phyloP scores from a whole-genome alignment of 2,329 filamentous ascomycete species.

The Fusarium newnesense region DNA sequence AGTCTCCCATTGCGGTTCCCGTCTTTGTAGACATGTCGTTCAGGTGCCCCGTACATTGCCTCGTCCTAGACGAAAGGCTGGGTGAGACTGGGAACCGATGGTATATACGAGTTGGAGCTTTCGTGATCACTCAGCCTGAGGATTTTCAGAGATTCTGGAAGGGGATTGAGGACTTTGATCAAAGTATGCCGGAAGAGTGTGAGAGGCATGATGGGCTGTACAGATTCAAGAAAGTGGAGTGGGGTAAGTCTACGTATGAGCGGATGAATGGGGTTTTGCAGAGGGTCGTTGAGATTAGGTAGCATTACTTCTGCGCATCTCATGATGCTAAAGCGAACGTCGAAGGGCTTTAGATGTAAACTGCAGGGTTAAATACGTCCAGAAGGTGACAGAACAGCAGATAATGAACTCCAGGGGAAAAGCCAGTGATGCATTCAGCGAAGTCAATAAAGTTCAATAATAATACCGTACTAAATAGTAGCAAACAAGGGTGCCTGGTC shows the following conservation, averaged over 20 bases:
- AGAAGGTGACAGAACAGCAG: neutral
- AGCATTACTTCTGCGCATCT: neutral
- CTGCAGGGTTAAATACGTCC: neutral
- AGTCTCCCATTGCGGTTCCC: conserved; percentile 1
- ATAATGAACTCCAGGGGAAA: neutral
- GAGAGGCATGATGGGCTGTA: neutral
- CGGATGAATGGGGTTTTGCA: conserved; percentile 1
- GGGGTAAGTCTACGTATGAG: neutral
- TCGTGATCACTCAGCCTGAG: neutral
- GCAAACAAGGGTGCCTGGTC: neutral
- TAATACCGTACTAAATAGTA: neutral
- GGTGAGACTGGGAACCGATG: neutral
- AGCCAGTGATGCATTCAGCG: too few relatives aligned
- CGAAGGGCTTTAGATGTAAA: too few relatives aligned
- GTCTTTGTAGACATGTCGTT: conserved; percentile 1
- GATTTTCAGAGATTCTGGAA: conserved; percentile 2
- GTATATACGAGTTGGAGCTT: neutral
- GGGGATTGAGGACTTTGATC: neutral
- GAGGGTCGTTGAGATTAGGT: neutral
- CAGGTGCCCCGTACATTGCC: neutral
- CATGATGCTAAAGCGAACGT: too few relatives aligned
- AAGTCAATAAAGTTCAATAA: neutral
- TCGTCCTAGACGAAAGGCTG: neutral
- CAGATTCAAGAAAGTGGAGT: neutral
- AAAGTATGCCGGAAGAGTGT: neutral